Base-by-base conservation (phyloP, 1,284 basidiomycete genomes). In the Moniliophthora roreri region DNA sequence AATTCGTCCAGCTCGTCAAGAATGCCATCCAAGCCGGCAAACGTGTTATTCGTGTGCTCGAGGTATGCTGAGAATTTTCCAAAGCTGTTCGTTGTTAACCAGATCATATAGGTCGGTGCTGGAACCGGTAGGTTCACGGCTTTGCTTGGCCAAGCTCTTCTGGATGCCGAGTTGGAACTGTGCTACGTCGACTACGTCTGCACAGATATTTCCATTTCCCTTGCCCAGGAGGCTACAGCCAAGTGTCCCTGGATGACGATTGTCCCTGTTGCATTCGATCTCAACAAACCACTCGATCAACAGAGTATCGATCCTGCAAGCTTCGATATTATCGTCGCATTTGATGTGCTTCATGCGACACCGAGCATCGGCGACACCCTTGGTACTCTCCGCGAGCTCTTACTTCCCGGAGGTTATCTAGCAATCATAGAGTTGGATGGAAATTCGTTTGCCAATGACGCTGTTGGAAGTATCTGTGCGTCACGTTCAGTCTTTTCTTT, bases 301-400 rank as follows among this genome's bases (percentile, higher is more conserved):
- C 62, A 65, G 53, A 52, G 49, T 9, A 36, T 65, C 4, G 52
- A 58, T 8, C 52, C 60, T 1, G 56, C 52, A 2, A 62, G 56
- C 16, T 64, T 64, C 40, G 62, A 64, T 44, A 58, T 65, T 24
- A 47, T 65, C 38, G 58, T 57, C n/a, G 62, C 60, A 4, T 57
- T 65, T 18, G 60, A 65, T 52, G 57, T 58, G 5, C 52, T 65
- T 1, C 63, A 63, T 50, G 54, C 58, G 9, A 55, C 49, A 11
- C 48, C 58, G 10, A 44, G 53, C 38, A 42, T 63, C 16, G 16
- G 36, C 5, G 48, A 41, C 16, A 49, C 55, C 6, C 47, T 63
- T 36, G 7, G 11, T 9, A 55, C 38, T 13, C 55, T 65, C 7
- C 53, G 47, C 3, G 47, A 54, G 8, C 16, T 63, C 13, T 56